A percentile compares a stretch with the other conserved stretches of the same genome.
Conservation (phyloP, 192 early-diverging fungal species). For the Backusella psychrophila region DNA sequence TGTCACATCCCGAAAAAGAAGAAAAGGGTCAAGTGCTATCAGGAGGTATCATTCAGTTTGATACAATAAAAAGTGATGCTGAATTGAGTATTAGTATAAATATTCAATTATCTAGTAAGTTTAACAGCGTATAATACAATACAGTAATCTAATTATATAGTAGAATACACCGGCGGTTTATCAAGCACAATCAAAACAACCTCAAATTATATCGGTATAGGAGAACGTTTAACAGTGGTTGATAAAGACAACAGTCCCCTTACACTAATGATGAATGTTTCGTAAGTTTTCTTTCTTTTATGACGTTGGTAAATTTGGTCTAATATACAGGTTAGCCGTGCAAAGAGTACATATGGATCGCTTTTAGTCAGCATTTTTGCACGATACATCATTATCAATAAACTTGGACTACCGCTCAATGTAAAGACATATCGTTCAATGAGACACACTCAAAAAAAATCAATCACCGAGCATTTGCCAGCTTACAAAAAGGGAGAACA, state of each 20-base stretch:
- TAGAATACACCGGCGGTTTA: background rate
- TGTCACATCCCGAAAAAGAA: background rate
- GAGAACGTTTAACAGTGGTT: background rate
- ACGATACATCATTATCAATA: slow-evolving; percentile 80
- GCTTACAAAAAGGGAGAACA: slow-evolving; percentile 11
- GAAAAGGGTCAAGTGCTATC: background rate
- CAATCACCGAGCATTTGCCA: background rate
- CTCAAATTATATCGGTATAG: background rate
- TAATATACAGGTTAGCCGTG: background rate
- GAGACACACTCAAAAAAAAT: background rate
- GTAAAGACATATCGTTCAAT: background rate
- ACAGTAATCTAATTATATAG: no score
- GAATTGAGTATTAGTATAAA: background rate
- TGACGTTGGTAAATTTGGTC: no score
- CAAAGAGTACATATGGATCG: slow-evolving; percentile 34
- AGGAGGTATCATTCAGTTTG: background rate
- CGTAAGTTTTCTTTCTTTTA: background rate
- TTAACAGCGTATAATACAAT: background rate
- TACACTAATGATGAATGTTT: slow-evolving; percentile 8
- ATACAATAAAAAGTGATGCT: background rate
- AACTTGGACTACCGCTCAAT: slow-evolving; percentile 57
- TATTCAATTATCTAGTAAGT: background rate
- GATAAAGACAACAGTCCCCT: background rate
- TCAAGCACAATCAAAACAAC: slow-evolving; percentile 2
- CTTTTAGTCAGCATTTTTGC: slow-evolving; percentile 68